Percentiles rank a stretch among this genome's conserved stretches.
Conservation (phyloP, 2,329 filamentous ascomycete genomes). For the Ilyonectria sp. region DNA sequence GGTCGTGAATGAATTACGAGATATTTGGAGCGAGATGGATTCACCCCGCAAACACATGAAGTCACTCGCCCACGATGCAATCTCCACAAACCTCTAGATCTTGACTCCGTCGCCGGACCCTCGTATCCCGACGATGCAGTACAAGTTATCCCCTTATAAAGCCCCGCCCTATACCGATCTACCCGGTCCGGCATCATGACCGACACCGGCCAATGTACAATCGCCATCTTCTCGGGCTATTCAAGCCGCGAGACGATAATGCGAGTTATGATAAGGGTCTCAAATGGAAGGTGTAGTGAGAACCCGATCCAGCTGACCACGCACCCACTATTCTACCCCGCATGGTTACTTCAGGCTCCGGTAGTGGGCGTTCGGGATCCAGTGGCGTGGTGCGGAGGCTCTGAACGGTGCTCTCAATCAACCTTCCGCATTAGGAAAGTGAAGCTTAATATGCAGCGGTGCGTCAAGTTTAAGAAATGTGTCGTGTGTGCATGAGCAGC, state of each 20-base stretch:
- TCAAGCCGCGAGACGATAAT: neutral
- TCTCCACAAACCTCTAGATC: neutral
- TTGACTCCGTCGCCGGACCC: neutral
- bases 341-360: neutral
- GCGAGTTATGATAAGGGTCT: neutral
- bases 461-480: neutral
- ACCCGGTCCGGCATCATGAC: neutral
- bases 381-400: neutral
- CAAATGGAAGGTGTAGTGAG: neutral
- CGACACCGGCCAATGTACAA: neutral
- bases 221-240: neutral
- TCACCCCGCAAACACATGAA: neutral
- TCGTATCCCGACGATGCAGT: neutral
- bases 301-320: neutral
- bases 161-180: neutral
- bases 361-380: neutral
- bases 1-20: neutral
- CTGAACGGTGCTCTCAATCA: slow-evolving; percentile 21
- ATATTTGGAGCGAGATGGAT: neutral
- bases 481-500: neutral
- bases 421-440: slow-evolving; percentile 24
- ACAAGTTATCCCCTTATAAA: neutral
- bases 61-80: neutral
- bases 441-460: neutral
- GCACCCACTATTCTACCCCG: neutral